Evolutionary conservation across 2,329 filamentous ascomycete genomes (phyloP).

Genomic region (Fusarium sp.): DNA sequence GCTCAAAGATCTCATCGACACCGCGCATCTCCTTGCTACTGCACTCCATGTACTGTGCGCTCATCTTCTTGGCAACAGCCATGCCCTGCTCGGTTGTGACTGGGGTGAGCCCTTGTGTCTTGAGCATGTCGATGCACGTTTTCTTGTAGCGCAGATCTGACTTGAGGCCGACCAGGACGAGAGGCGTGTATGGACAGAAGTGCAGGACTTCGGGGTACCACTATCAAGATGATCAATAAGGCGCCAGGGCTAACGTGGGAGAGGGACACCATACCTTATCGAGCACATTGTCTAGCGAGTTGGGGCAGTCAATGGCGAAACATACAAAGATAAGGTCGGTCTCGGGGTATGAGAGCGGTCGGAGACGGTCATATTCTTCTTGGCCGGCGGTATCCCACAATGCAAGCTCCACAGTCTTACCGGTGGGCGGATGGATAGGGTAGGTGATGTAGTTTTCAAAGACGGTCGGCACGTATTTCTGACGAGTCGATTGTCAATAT

Average conservation of each 20-base stretch:
- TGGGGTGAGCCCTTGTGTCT: conserved; percentile 95
- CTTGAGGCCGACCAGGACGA: conserved; percentile 96
- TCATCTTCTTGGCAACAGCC: conserved; percentile 92
- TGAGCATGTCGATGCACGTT: conserved; percentile 98
- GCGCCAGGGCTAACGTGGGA: conserved; percentile 2
- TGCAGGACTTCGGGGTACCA: conserved; percentile 99
- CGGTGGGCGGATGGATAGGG: conserved; percentile 87
- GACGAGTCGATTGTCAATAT: conserved; percentile 16
- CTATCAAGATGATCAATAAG: conserved; percentile 62
- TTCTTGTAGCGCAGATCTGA: conserved; percentile 96
- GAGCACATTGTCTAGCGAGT: conserved; percentile 97
- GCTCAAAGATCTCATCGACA: conserved; percentile 96
- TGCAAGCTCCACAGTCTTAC: conserved; percentile 96
- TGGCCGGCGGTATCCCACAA: conserved; percentile 99
- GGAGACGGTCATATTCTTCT: conserved; percentile 97
- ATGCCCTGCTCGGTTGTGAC: conserved; percentile 93
- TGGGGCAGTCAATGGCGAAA: conserved; percentile 99
- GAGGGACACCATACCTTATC: conserved; percentile 81
- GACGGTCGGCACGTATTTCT: conserved; percentile 99
- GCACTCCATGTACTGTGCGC: conserved; percentile 96
- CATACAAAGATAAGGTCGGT: conserved; percentile 98
- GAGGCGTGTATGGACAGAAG: conserved; percentile 97
- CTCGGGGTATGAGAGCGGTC: conserved; percentile 96
- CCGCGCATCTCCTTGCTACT: conserved; percentile 98
- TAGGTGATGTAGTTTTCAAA: conserved; percentile 99